Base-by-base conservation (phyloP, 1,284 basidiomycete species). In the Kwoniella shivajii region DNA sequence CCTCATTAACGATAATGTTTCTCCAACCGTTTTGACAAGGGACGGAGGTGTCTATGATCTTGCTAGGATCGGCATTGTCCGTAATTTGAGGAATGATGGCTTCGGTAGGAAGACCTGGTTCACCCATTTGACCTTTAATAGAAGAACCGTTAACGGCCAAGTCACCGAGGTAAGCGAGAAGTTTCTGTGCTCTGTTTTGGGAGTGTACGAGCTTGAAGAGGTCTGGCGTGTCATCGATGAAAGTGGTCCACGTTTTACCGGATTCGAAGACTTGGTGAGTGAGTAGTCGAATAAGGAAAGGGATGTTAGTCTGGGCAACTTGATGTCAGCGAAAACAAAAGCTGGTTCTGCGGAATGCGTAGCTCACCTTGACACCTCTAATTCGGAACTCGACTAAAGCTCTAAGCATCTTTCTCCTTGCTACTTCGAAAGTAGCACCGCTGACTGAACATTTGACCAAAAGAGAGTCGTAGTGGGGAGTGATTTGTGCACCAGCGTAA, bases 381-480 rank as follows among this genome's bases (percentile, higher is more conserved):
- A 99, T 99, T 76, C 96, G 90, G 88, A 99, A 99, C 79, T 99
- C 96, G 59, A 99, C 93, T 20, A 99, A 85, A 30, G 96, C 93
- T 73, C 96, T 90, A 53, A 99, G 86, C 94, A 98, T 99, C 84
- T 99, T 99, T 68, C 96, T 85, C 59, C 96, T 88, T 29, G 96
- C 95, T 52, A 99, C 94, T 76, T 99, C 96, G 75, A 98, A 99
- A 2, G 94, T 98, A 16, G 95, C 93, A 50, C 96, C 96, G 65
- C 89, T 93, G 61, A 96, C 94, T 45, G 88, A 89, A 73, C 92
- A 92, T 81, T 99, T 99, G 74, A 99, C 96, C 50, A 99, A 84
- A 76, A 99, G 83, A 71, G 92, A 95, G 81, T 99, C 96, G 77
- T 99, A 99, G 80, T 99, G 94, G 54, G 95, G 95, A 46, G 96